Evolutionary conservation across 2,329 filamentous ascomycete species (phyloP), one percentile per base, ranked within the genome.

Genomic region (Tolypocladium endophyticum): DNA sequence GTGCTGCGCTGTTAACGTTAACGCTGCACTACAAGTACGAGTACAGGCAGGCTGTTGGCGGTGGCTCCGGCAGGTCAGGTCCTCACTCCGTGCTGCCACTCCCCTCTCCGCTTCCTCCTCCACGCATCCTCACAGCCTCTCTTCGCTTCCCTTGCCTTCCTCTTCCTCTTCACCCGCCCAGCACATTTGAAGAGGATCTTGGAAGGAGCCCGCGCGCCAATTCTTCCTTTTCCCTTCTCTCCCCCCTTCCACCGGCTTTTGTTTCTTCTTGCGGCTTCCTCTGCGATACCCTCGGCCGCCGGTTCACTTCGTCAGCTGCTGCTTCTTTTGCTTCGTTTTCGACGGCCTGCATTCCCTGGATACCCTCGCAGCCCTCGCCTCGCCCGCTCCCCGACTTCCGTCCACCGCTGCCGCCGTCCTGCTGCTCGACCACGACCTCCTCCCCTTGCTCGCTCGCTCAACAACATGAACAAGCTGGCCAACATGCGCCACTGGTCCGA

Each of bases 401-500:
- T 55, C 58, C 45, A 38, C 60, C 60, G 61, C 56, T 52, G 57
- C 47, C 58, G 62, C 56, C 55, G 56, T 53, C 58, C 25, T n/a
- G 33, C 35, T n/a, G 25, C 47, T 53, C 43, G 28, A 28, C 55
- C 47, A 56, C 56, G 41, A 47, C 61, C 50, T 3, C 45, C 57
- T 45, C 20, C 54, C 18, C 25, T 30, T 25, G 60, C 58, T 62
- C 61, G 60, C 58, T 60, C 60, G 58, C 64, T 64, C 80, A 85
- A 69, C 80, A 85, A 69, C 71, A 87, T 87, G 85, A 87, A 87
- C 77, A 87, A 87, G 77, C 75, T 87, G 75, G 82, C 83, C 73
- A 86, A 86, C 71, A 87, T 87, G 84, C 83, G 85, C 79, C 83
- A 87, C 78, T 87, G 85, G 85, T 82, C 83, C 72, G 84, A 86